Evolutionary conservation across 306 rosid species (phyloP).

Genomic region (Coriaria nepalensis): DNA sequence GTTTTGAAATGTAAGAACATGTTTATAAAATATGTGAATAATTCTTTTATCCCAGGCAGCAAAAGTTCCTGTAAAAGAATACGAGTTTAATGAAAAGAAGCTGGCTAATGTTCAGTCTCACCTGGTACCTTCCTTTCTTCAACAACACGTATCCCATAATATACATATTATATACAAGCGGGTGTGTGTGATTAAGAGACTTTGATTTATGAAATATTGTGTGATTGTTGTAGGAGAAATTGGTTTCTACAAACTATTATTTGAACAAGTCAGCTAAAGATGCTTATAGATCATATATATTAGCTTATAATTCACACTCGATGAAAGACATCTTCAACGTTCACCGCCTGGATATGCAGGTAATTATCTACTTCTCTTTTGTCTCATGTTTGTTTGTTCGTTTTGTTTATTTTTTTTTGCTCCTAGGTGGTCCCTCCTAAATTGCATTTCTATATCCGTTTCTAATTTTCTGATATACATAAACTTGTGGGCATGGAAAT

Average conservation of each 20-base stretch:
- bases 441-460: background rate
- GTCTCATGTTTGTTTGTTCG: background rate
- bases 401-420: background rate
- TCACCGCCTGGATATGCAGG: slow-evolving; percentile 83
- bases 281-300: slow-evolving; percentile 71
- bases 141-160: background rate
- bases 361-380: slow-evolving; percentile 10
- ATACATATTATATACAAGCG: too few species aligned
- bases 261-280: slow-evolving; percentile 68
- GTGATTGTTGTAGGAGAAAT: slow-evolving; percentile 56
- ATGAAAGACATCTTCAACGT: slow-evolving; percentile 90
- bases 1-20: too few species aligned
- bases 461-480: background rate
- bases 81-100: slow-evolving; percentile 50
- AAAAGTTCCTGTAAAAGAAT: slow-evolving; percentile 81
- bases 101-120: slow-evolving; percentile 71
- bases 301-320: slow-evolving; percentile 81
- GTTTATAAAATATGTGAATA: background rate
- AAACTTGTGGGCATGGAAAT: background rate
- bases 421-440: background rate
- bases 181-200: too few species aligned
- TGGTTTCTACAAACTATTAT: slow-evolving; percentile 59
- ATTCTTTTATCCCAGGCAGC: slow-evolving; percentile 45
- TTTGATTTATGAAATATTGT: background rate
- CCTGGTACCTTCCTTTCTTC: slow-evolving; percentile 40